phyloP scores from a whole-genome alignment of 1,139 yeast species.

The Arxiozyma bovina region DNA sequence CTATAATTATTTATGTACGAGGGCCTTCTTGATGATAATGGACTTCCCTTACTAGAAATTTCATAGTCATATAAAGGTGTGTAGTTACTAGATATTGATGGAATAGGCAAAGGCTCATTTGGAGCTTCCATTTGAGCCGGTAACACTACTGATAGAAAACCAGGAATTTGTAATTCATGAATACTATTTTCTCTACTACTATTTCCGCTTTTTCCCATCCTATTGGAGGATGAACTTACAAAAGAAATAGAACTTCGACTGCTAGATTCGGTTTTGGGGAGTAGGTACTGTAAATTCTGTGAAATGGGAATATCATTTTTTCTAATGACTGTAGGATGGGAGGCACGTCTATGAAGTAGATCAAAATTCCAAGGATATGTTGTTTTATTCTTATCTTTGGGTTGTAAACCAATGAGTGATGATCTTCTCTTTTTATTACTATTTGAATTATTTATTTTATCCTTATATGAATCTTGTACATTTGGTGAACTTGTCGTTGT shows the following conservation, averaged over 20 bases:
- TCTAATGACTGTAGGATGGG: constrained; percentile 6
- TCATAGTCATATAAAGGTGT: constrained; percentile 12
- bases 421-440: constrained; percentile 9
- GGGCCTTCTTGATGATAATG: constrained; percentile 16
- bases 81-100: constrained; percentile 9
- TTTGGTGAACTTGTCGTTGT: neutral
- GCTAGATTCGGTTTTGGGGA: constrained; percentile 3
- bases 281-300: constrained; percentile 2
- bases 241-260: constrained; percentile 25
- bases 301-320: neutral
- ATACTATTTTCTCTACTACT: constrained; percentile 11
- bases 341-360: constrained; percentile 8
- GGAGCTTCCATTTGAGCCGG: constrained; percentile 39
- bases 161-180: constrained; percentile 12
- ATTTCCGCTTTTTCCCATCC: constrained; percentile 16
- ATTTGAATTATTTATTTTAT: neutral
- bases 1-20: constrained; percentile 6
- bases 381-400: constrained; percentile 1
- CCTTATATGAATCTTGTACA: neutral
- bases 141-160: constrained; percentile 28
- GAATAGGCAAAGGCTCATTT: constrained; percentile 16
- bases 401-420: constrained; percentile 7
- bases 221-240: constrained; percentile 26
- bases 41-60: constrained; percentile 18
- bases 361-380: neutral